A percentile compares a stretch with the other conserved stretches of the same genome.
These are phyloP conservation scores for Laguncularia racemosa DNA, from an alignment of 345 rosid species.

Conservation along the genomic window DNA sequence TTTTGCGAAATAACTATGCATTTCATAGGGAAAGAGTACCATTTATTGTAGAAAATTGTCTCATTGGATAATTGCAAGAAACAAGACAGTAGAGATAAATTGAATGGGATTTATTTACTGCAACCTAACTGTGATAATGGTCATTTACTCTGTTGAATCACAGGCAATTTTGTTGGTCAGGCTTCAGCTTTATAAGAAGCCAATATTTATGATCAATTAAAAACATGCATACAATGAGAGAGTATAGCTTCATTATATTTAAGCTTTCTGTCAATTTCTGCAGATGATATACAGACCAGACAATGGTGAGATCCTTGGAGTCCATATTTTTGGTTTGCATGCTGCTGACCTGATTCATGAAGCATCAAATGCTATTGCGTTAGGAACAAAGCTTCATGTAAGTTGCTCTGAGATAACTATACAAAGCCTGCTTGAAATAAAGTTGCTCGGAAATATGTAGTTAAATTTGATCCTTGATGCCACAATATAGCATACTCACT, in stretches of 20 bases:
- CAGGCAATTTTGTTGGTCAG: too few relatives aligned
- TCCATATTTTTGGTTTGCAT: slow-evolving; percentile 93
- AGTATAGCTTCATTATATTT: too few relatives aligned
- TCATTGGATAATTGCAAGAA: too few relatives aligned
- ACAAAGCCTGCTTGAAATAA: background rate
- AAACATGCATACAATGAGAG: too few relatives aligned
- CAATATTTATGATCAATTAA: background rate
- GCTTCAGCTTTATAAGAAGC: background rate
- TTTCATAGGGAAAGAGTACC: background rate
- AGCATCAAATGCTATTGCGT: slow-evolving; percentile 95
- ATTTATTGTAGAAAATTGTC: background rate
- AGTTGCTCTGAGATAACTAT: background rate
- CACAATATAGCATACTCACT: too few relatives aligned
- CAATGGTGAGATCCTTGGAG: slow-evolving; percentile 94
- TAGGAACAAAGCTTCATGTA: slow-evolving; percentile 85
- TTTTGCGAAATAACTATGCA: background rate
- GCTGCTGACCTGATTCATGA: slow-evolving; percentile 99
- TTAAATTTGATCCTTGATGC: too few relatives aligned
- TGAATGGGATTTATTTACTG: too few relatives aligned
- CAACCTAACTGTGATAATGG: too few relatives aligned
- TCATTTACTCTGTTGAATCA: too few relatives aligned
- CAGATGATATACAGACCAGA: slow-evolving; percentile 98
- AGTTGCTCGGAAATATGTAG: background rate
- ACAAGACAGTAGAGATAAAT: too few relatives aligned
- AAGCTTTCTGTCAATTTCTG: background rate